A percentile compares a stretch with the other conserved stretches of the same genome.
Conservation (phyloP, 2,329 filamentous ascomycete genomes). For the Neonectria magnoliae region DNA sequence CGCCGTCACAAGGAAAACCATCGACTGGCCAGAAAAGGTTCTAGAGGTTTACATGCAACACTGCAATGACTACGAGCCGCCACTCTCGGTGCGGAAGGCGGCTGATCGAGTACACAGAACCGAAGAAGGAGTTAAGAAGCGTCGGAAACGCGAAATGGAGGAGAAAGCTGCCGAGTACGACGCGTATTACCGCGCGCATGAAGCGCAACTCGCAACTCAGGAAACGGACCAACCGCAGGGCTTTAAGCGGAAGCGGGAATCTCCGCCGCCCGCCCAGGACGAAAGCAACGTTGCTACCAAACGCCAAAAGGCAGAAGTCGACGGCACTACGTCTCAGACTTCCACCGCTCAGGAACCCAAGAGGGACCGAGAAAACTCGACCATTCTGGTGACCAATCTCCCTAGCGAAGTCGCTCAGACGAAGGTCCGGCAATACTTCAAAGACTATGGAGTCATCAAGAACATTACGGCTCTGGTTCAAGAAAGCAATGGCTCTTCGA, state of each 20-base stretch:
- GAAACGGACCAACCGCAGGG: slow-evolving; percentile 51
- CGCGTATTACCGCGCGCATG: slow-evolving; percentile 48
- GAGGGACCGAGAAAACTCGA: slow-evolving; percentile 90
- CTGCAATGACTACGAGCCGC: slow-evolving; percentile 90
- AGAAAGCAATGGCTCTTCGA: slow-evolving; percentile 69
- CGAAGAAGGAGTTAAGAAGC: slow-evolving; percentile 69
- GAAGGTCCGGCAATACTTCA: slow-evolving; percentile 88
- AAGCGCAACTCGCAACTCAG: slow-evolving; percentile 30
- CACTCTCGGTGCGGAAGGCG: slow-evolving; percentile 77
- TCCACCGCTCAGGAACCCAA: slow-evolving; percentile 59
- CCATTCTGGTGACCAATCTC: slow-evolving; percentile 82
- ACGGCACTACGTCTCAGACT: slow-evolving; percentile 39
- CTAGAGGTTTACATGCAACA: slow-evolving; percentile 79
- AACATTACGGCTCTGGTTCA: slow-evolving; percentile 73
- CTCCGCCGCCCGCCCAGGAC: slow-evolving; percentile 56
- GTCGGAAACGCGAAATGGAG: slow-evolving; percentile 72
- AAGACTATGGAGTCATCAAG: slow-evolving; percentile 86
- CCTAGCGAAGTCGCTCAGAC: slow-evolving; percentile 75
- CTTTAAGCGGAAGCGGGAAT: slow-evolving; percentile 80
- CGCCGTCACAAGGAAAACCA: slow-evolving; percentile 68
- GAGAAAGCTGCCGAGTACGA: slow-evolving; percentile 66
- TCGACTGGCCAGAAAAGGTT: slow-evolving; percentile 82
- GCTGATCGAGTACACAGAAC: slow-evolving; percentile 78
- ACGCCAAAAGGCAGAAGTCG: slow-evolving; percentile 66
- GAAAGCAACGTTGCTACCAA: slow-evolving; percentile 67